phyloP scores from a whole-genome alignment of 2,329 filamentous ascomycete species.

The Ophioceras dolichostomum region DNA sequence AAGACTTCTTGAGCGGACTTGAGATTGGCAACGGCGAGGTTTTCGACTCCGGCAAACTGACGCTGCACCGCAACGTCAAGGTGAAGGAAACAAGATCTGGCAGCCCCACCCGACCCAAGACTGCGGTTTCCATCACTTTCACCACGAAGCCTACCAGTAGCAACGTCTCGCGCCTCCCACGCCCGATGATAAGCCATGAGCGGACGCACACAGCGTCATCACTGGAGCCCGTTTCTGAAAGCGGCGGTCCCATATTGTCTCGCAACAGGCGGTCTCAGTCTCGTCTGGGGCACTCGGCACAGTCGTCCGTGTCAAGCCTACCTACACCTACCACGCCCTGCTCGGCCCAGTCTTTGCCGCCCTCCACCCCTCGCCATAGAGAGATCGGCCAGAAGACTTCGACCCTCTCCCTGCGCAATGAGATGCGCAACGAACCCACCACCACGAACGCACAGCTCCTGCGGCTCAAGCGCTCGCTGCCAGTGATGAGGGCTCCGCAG shows the following conservation, averaged over 20 bases:
- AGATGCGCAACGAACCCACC: slow-evolving; percentile 47
- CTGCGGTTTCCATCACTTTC: slow-evolving; percentile 80
- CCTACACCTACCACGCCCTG: slow-evolving; percentile 48
- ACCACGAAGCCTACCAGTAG: slow-evolving; percentile 58
- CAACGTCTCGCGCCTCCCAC: slow-evolving; percentile 59
- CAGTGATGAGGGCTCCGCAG: slow-evolving; percentile 40
- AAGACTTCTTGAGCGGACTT: slow-evolving; percentile 77
- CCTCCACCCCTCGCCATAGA: slow-evolving; percentile 48
- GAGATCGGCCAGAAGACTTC: slow-evolving; percentile 45
- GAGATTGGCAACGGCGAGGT: slow-evolving; percentile 77
- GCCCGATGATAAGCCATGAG: slow-evolving; percentile 57
- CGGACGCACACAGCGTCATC: slow-evolving; percentile 56
- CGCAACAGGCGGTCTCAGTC: slow-evolving; percentile 51
- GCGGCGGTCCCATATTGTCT: slow-evolving; percentile 55
- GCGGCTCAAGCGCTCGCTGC: slow-evolving; percentile 53
- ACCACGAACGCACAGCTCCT: slow-evolving; percentile 54
- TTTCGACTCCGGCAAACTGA: slow-evolving; percentile 69
- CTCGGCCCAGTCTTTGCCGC: slow-evolving; percentile 37
- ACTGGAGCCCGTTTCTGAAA: slow-evolving; percentile 89
- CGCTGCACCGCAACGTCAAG: slow-evolving; percentile 83
- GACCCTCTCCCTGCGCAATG: slow-evolving; percentile 38
- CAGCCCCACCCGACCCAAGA: slow-evolving; percentile 60
- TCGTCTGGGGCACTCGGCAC: slow-evolving; percentile 54
- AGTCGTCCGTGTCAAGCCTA: slow-evolving; percentile 56
- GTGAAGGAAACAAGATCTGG: slow-evolving; percentile 59